Conservation (phyloP, 768 basidiomycete species). For the Tylopilus plumbeoviolaceoides region DNA sequence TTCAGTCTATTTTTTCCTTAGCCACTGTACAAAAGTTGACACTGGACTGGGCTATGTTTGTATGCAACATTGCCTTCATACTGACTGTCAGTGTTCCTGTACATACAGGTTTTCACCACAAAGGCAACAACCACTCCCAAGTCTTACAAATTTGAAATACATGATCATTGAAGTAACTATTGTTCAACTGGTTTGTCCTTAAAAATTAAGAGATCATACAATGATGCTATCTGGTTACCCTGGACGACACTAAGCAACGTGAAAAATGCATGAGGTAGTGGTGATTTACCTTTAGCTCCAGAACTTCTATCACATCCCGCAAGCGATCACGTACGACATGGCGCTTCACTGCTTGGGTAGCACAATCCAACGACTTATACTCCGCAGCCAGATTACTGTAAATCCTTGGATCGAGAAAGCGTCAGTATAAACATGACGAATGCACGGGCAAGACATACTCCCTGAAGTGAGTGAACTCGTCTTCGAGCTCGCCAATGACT, state of each 20-base stretch:
- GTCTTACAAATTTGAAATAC: too few relatives aligned
- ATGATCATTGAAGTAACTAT: conserved; percentile 2
- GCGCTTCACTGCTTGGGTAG: conserved; percentile 73
- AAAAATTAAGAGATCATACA: conserved; percentile 81
- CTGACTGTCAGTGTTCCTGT: too few relatives aligned
- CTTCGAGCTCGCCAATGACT: conserved; percentile 85
- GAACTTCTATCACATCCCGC: conserved; percentile 83
- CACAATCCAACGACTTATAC: conserved; percentile 86
- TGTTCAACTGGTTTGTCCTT: conserved; percentile 53
- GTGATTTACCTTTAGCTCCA: conserved; percentile 79
- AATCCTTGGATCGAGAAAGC: conserved; percentile 48
- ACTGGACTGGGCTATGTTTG: too few relatives aligned
- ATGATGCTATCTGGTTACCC: conserved; percentile 92
- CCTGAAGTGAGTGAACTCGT: conserved; percentile 93
- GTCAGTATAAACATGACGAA: conserved; percentile 7
- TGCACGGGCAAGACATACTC: conserved; percentile 50
- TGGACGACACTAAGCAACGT: conserved; percentile 27
- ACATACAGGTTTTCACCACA: too few relatives aligned
- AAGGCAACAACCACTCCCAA: too few relatives aligned
- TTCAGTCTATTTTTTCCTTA: too few relatives aligned
- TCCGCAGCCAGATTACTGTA: conserved; percentile 90
- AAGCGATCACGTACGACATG: conserved; percentile 87
- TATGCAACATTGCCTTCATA: too few relatives aligned
- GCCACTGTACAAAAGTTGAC: too few relatives aligned
- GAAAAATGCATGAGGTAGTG: background rate